Evolutionary conservation across 768 basidiomycete species (phyloP), one percentile per base, ranked within the genome.

Genomic region (Mycena albidolilacea): DNA sequence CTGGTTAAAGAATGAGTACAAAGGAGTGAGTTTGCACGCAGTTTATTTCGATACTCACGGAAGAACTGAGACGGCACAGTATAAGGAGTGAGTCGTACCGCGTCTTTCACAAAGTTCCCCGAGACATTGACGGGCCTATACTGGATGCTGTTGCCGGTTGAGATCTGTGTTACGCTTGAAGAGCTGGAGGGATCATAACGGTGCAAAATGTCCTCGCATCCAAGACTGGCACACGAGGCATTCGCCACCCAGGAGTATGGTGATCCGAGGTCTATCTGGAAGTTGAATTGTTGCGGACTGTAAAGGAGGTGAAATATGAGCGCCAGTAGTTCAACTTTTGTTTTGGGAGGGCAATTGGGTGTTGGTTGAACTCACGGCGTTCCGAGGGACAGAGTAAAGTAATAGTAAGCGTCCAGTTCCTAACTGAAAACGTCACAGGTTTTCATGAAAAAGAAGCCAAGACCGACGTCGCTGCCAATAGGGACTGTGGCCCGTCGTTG

Each of bases 41-140:
- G 30, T 67, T 66, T 44, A 44, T 41, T 54, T 35, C n/a, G 39
- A 43, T 12, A n/a, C 65, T 67, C 65, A 67, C 65, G 65, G 65
- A 67, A 67, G 65, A 58, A 30, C 65, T 67, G 65, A 67, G 65
- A 46, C 55, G 41, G 41, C 43, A 41, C 65, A 67, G 65, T 67
- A 58, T 58, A 67, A 58, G 65, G 65, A 57, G 23, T 21, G 65
- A 67, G 65, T 58, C 43, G 65, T 58, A 67, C 55, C 23, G 30
- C 30, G 55, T 67, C 65, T 67, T 57, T 67, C 41, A 57, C 55
- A 21, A 67, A 46, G 65, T 44, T 58, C 65, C 65, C 65, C 23
- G 65, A 58, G 43, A 67, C 66, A 59, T n/a, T 59, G 19, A 15
- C 43, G 5, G 57, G 38, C 57, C 66, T 57, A 48, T 67, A 67